These are phyloP conservation scores for Metschnikowia santaceciliae DNA, from an alignment of 805 yeast genomes.

Conservation along the genomic window DNA sequence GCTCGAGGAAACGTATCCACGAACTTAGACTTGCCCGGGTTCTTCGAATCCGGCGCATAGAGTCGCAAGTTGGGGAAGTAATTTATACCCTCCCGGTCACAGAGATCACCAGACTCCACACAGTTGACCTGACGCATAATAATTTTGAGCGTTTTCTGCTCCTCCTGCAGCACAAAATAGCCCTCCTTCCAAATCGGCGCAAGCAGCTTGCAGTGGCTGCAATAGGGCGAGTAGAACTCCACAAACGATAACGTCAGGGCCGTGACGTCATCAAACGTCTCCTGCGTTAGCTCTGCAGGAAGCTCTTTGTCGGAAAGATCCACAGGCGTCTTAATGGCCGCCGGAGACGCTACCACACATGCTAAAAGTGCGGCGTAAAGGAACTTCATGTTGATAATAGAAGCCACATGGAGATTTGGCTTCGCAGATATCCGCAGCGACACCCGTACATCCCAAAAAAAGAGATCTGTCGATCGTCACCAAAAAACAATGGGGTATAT, in stretches of 20 bases:
- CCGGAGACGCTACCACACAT: background rate
- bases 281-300: constrained; percentile 51
- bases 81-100: constrained; percentile 58
- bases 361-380: background rate
- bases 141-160: constrained; percentile 42
- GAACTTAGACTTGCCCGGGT: constrained; percentile 25
- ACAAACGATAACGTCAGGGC: constrained; percentile 62
- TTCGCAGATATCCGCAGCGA: background rate
- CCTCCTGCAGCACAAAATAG: constrained; percentile 45
- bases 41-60: constrained; percentile 51
- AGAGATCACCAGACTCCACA: constrained; percentile 80
- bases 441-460: background rate
- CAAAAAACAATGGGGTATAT: no score
- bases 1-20: constrained; percentile 46
- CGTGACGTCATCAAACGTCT: constrained; percentile 48
- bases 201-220: constrained; percentile 72
- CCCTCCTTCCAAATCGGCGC: constrained; percentile 83
- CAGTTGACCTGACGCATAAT: constrained; percentile 80
- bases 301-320: constrained; percentile 15
- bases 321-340: background rate
- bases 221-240: constrained; percentile 88
- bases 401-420: no score
- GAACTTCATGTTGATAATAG: background rate
- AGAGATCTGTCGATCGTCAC: no score
- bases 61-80: constrained; percentile 72